These are phyloP conservation scores for Fraxinus quadrangulata DNA, from an alignment of 257 asterid species.

Conservation along the genomic window DNA sequence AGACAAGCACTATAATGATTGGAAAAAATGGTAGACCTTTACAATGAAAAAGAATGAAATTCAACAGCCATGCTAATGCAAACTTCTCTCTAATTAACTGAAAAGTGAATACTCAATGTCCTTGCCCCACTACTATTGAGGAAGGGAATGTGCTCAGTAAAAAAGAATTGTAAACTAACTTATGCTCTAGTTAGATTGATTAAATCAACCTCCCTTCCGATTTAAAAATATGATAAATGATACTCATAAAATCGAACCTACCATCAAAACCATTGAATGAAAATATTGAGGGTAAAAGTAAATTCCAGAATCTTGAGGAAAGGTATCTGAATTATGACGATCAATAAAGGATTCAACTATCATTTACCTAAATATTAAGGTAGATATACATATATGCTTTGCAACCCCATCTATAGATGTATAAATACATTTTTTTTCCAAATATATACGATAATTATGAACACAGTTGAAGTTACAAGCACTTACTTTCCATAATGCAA, in stretches of 20 bases:
- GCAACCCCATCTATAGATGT: not conserved
- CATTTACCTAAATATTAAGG: slow-evolving; percentile 7
- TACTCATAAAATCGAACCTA: slow-evolving; percentile 5
- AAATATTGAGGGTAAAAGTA: not conserved
- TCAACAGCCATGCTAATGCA: slow-evolving; percentile 10
- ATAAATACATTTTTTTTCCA: not conserved
- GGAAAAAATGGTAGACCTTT: not conserved
- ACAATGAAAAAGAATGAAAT: slow-evolving; percentile 15
- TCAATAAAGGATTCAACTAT: not conserved
- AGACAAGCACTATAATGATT: not conserved
- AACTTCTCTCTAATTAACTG: not conserved
- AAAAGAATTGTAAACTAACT: not conserved
- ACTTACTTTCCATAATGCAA: slow-evolving; percentile 96
- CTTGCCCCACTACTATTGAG: slow-evolving; percentile 3
- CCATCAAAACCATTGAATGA: not conserved
- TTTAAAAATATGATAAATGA: not conserved
- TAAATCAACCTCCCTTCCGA: slow-evolving; percentile 8
- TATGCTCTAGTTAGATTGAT: not conserved
- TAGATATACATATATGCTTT: slow-evolving; percentile 11
- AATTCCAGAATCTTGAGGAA: not conserved
- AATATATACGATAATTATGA: not conserved
- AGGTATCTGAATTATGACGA: not conserved
- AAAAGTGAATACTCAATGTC: slow-evolving; percentile 1
- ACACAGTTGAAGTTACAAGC: slow-evolving; percentile 12
- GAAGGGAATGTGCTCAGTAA: slow-evolving; percentile 5